Percentiles rank a stretch among this genome's conserved stretches.
These are phyloP conservation scores for Xylaria curta DNA, from an alignment of 495 filamentous ascomycete species.

Conservation along the genomic window DNA sequence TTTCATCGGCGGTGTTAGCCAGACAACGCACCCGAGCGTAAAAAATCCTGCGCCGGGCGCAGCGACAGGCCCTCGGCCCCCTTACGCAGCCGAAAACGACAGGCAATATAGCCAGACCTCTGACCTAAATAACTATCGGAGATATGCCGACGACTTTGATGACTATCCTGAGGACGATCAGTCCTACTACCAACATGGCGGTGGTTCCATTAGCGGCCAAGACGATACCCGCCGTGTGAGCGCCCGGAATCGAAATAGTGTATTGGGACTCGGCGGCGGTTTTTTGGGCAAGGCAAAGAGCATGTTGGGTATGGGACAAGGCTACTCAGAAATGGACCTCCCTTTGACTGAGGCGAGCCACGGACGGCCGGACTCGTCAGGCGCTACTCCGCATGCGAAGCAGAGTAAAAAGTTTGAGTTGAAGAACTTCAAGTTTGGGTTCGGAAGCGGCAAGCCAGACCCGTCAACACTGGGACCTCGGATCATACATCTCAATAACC, in stretches of 20 bases:
- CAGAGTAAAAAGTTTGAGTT: constrained; percentile 66
- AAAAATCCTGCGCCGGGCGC: constrained; percentile 48
- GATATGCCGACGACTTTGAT: constrained; percentile 84
- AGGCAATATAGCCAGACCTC: constrained; percentile 82
- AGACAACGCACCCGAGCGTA: constrained; percentile 49
- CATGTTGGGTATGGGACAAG: constrained; percentile 87
- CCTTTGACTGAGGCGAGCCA: constrained; percentile 82
- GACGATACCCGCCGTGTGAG: constrained; percentile 56
- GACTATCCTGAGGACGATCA: constrained; percentile 78
- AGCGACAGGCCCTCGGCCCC: constrained; percentile 55
- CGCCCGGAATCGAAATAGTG: constrained; percentile 80
- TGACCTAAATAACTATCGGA: constrained; percentile 82
- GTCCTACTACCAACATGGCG: constrained; percentile 70
- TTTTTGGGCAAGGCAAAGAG: constrained; percentile 85
- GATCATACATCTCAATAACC: constrained; percentile 96
- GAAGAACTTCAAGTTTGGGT: constrained; percentile 91
- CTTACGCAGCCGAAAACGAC: constrained; percentile 61
- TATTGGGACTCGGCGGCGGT: constrained; percentile 84
- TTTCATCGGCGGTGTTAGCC: constrained; percentile 74
- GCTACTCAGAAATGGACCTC: constrained; percentile 98
- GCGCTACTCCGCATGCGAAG: constrained; percentile 42
- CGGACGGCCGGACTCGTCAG: constrained; percentile 39
- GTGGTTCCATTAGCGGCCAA: constrained; percentile 53
- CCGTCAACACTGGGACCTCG: constrained; percentile 89
- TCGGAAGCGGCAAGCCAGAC: constrained; percentile 83